Base-by-base conservation (phyloP, 2,329 filamentous ascomycete genomes). In the Diaporthe capsici region DNA sequence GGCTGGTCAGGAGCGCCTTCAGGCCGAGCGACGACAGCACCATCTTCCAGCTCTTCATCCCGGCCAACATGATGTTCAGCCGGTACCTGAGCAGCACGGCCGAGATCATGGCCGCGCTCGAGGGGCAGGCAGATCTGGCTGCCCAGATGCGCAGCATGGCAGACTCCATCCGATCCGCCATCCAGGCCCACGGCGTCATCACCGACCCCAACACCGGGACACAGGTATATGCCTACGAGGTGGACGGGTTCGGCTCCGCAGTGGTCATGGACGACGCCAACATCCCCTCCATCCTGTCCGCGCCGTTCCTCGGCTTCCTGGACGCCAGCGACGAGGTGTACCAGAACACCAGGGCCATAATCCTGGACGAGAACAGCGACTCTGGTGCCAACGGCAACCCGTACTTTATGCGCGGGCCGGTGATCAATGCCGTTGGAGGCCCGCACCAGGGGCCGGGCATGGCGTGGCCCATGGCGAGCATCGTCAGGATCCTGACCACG, bases 1-100 rank as follows among this genome's bases (percentile, higher is more conserved):
- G 95, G 0, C 89, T 98, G 70, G 90, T 98, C 57, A 91, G 96
- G 73, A 96, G 94, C 78, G 95, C 95, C 42, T 98, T 98, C 87
- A 90, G 96, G 1, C 96, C 96, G 0, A 96, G 94, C 75, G 96
- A 98, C 82, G 96, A 98, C 83, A 92, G 95, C 20, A 95, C 94
- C 0, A 94, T 94, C 53, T 92, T 95, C 76, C 95, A 96, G 81
- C 96, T 95, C 83, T 92, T 97, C 80, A 94, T 98, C 79, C 96
- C 96, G 0, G 92, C 94, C 44, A 98, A 98, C 83, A 95, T 95
- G 93, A 94, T 95, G 93, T 92, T 95, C 78, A 88, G 92, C 44
- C 85, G 89, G 31, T 94, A 92, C 79, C 87, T 95, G 4, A 84
- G 85, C 15, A 85, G 87, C 0, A 83, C 88, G 79, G 80, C 87